Evolutionary conservation across 73 alveolate species (phyloP).

Genomic region (Paramecium bursaria): DNA sequence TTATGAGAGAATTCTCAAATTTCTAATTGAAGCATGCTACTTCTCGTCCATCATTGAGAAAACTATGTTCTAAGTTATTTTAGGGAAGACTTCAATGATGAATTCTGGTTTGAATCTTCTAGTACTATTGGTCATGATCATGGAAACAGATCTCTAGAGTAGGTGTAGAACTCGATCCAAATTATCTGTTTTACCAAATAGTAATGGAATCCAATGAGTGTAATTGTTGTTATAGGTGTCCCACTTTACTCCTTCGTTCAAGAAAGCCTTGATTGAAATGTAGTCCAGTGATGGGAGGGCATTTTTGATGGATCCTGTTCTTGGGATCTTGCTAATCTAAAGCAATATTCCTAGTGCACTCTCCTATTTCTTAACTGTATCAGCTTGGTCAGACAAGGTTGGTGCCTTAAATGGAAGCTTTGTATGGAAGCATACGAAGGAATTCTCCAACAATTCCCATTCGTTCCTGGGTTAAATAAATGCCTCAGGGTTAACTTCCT

Average conservation of each 20-base stretch:
- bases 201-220: slow-evolving; percentile 96
- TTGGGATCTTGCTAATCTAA: slow-evolving; percentile 85
- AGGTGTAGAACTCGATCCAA: slow-evolving; percentile 84
- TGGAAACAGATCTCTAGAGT: slow-evolving; percentile 82
- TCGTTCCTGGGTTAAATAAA: slow-evolving; percentile 74
- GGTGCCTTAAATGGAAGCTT: slow-evolving; percentile 79
- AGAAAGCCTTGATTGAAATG: slow-evolving; percentile 92
- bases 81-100: slow-evolving; percentile 91
- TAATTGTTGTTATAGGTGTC: slow-evolving; percentile 84
- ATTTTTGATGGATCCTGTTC: slow-evolving; percentile 94
- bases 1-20: slow-evolving; percentile 83
- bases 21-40: slow-evolving; percentile 86
- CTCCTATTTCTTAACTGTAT: slow-evolving; percentile 32
- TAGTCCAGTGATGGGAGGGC: slow-evolving; percentile 91
- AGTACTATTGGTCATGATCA: slow-evolving; percentile 92
- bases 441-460: slow-evolving; percentile 82
- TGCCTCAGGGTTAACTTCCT: slow-evolving; percentile 74
- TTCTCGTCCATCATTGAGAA: slow-evolving; percentile 87
- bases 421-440: slow-evolving; percentile 92
- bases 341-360: slow-evolving; percentile 87
- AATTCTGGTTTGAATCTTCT: slow-evolving; percentile 84
- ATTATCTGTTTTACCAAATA: slow-evolving; percentile 79
- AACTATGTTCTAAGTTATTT: slow-evolving; percentile 81
- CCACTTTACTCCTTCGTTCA: slow-evolving; percentile 89
- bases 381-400: background rate